A percentile compares a stretch with the other conserved stretches of the same genome.
These are phyloP conservation scores for Eremochloa ophiuroides DNA, from an alignment of 176 grass and related monocot species.

Conservation along the genomic window DNA sequence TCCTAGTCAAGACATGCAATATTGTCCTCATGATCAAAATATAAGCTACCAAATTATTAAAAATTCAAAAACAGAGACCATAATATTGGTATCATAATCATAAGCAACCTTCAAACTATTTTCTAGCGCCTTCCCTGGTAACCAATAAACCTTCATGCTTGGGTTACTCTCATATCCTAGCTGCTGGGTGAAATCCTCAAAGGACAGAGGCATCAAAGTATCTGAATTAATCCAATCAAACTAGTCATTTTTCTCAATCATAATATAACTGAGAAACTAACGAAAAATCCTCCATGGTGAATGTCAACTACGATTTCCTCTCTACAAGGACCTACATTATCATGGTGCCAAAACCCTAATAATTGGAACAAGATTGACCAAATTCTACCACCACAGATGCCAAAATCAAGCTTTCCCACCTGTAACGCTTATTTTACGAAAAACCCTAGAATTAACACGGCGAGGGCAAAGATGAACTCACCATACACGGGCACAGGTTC, in stretches of 20 bases:
- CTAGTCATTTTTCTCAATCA: not conserved
- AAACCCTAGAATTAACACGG: too few species aligned
- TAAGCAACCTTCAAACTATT: not conserved
- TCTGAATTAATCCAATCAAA: not conserved
- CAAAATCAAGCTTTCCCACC: not conserved
- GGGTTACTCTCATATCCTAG: not conserved
- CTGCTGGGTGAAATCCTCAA: not conserved
- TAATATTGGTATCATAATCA: not conserved
- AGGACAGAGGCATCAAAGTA: not conserved
- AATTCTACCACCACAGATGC: not conserved
- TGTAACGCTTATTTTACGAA: not conserved
- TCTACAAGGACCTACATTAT: not conserved
- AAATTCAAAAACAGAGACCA: not conserved
- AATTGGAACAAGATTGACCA: not conserved
- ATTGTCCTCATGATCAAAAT: not conserved
- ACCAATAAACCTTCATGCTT: not conserved
- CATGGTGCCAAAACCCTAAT: not conserved
- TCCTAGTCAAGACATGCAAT: not conserved
- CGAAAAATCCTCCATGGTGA: not conserved
- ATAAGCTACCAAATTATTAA: not conserved
- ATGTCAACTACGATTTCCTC: not conserved
- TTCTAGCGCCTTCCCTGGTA: not conserved
- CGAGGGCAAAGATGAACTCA: not conserved
- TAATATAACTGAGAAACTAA: not conserved
- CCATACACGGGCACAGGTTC: not conserved